Evolutionary conservation across 345 rosid species (phyloP).

Genomic region (Limnanthes douglasii): DNA sequence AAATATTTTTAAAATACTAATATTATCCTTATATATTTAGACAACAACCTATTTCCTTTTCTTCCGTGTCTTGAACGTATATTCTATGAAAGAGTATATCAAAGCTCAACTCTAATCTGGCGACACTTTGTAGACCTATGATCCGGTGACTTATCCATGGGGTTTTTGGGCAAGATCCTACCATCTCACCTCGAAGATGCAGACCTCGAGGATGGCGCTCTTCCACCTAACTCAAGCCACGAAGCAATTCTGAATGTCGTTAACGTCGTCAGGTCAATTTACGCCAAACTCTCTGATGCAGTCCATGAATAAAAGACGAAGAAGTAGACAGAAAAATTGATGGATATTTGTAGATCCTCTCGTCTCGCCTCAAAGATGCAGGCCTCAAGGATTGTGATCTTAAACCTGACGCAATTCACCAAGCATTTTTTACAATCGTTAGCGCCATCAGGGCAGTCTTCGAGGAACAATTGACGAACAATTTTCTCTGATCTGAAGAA

Average conservation of each 20-base stretch:
- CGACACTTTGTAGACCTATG: too few species aligned
- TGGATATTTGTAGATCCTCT: slow-evolving; percentile 1
- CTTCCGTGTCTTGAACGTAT: too few species aligned
- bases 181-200: slow-evolving; percentile 60
- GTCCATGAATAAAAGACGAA: slow-evolving; percentile 26
- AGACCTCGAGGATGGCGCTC: slow-evolving; percentile 62
- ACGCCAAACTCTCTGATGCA: slow-evolving; percentile 55
- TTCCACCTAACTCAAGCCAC: slow-evolving; percentile 44
- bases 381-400: slow-evolving; percentile 46
- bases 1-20: too few species aligned
- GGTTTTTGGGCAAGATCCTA: slow-evolving; percentile 26
- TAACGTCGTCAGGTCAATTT: too few species aligned
- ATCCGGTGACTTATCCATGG: too few species aligned
- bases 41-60: too few species aligned
- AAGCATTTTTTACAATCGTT: slow-evolving; percentile 20
- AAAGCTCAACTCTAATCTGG: too few species aligned
- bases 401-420: slow-evolving; percentile 25
- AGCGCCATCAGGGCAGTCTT: background rate
- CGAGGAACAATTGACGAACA: slow-evolving; percentile 12
- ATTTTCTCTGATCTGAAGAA: slow-evolving; percentile 1
- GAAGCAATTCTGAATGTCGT: too few species aligned
- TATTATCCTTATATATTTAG: too few species aligned
- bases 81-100: too few species aligned
- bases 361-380: slow-evolving; percentile 28
- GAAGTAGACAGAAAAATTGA: slow-evolving; percentile 7